Conservation (phyloP, 257 asterid species). For the Lycium barbarum region DNA sequence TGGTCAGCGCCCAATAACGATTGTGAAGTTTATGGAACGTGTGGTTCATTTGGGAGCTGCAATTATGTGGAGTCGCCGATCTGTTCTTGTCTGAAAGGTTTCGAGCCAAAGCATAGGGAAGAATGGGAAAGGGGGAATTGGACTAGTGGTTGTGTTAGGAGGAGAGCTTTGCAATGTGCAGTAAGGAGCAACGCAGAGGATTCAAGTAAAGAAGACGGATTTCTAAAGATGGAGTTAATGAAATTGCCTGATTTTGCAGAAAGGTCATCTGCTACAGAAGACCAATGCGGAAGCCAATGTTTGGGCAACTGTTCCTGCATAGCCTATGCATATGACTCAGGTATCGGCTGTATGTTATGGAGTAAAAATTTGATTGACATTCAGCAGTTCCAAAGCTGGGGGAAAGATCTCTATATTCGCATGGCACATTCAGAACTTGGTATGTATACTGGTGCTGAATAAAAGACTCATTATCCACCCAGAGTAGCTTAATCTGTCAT, state of each 20-base stretch:
- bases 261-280: background rate
- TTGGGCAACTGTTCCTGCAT: slow-evolving; percentile 56
- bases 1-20: slow-evolving; percentile 42
- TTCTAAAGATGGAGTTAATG: slow-evolving; percentile 18
- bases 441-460: slow-evolving; percentile 32
- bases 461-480: background rate
- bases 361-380: slow-evolving; percentile 46
- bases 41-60: slow-evolving; percentile 60
- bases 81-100: slow-evolving; percentile 25
- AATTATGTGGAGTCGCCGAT: slow-evolving; percentile 34
- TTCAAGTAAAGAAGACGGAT: slow-evolving; percentile 20
- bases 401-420: slow-evolving; percentile 54
- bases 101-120: slow-evolving; percentile 23
- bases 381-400: slow-evolving; percentile 46
- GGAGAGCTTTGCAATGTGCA: slow-evolving; percentile 23
- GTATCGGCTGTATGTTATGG: slow-evolving; percentile 60
- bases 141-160: slow-evolving; percentile 25
- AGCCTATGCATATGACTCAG: slow-evolving; percentile 50
- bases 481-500: background rate
- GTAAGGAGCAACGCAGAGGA: background rate
- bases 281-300: slow-evolving; percentile 36
- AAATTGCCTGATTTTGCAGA: slow-evolving; percentile 29
- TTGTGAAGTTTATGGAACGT: slow-evolving; percentile 55
- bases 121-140: slow-evolving; percentile 30
- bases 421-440: slow-evolving; percentile 60